These are phyloP conservation scores for Cutaneotrichosporon dermatis DNA, from an alignment of 1,284 basidiomycete genomes.

Conservation along the genomic window DNA sequence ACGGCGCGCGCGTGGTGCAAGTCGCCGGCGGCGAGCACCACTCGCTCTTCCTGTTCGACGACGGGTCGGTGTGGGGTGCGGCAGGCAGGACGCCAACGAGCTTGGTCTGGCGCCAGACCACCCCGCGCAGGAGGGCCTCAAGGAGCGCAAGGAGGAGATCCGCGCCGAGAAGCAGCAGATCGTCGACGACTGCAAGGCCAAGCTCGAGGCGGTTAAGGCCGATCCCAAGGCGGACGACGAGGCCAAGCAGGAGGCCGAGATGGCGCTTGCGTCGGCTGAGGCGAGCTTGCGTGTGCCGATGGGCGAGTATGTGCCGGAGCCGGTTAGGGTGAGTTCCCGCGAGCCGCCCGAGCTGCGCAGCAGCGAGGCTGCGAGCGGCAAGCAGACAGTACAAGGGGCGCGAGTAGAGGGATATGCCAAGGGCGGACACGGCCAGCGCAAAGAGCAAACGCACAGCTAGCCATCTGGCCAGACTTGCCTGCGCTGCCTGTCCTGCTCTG, in stretches of 20 bases:
- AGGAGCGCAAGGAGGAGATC: conserved; percentile 42
- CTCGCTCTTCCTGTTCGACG: conserved; percentile 75
- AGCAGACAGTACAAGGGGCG: too few species aligned
- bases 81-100: conserved; percentile 71
- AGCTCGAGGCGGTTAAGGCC: conserved; percentile 22
- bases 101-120: conserved; percentile 66
- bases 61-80: conserved; percentile 77
- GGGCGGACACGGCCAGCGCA: too few species aligned
- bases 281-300: conserved; percentile 53
- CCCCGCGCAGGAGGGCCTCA: conserved; percentile 53
- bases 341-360: not conserved
- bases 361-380: too few species aligned
- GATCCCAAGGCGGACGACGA: conserved; percentile 28
- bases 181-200: conserved; percentile 26
- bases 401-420: too few species aligned
- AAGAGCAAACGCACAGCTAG: too few species aligned
- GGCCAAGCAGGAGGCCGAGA: conserved; percentile 29
- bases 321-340: conserved; percentile 40
- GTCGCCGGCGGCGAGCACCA: conserved; percentile 69
- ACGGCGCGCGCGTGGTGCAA: conserved; percentile 61
- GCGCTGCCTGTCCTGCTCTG: not conserved
- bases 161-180: conserved; percentile 39
- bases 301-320: conserved; percentile 58
- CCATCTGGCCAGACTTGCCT: too few species aligned
- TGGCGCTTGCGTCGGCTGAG: conserved; percentile 35